phyloP scores from a whole-genome alignment of 495 filamentous ascomycete species.

The Xylaria curta region DNA sequence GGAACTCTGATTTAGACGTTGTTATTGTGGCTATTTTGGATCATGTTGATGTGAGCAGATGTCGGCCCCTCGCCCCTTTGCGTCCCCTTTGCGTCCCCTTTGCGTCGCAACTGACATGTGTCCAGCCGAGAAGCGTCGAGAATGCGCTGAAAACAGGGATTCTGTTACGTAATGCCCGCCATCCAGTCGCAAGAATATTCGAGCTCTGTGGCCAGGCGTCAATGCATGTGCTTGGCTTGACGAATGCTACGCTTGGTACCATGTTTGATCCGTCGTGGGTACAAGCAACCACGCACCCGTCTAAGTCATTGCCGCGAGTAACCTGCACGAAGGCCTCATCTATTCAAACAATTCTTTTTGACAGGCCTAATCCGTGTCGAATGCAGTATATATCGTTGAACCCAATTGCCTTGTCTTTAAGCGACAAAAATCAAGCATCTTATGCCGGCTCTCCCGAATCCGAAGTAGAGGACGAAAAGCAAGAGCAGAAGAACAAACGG shows the following conservation, averaged over 20 bases:
- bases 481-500: constrained; percentile 57
- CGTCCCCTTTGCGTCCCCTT: too few relatives aligned
- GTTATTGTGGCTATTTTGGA: constrained; percentile 89
- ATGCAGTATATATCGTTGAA: constrained; percentile 97
- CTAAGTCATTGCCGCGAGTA: constrained; percentile 69
- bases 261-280: constrained; percentile 74
- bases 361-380: constrained; percentile 79
- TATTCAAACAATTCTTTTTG: constrained; percentile 87
- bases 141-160: constrained; percentile 84
- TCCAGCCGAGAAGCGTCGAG: constrained; percentile 73
- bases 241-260: constrained; percentile 63
- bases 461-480: constrained; percentile 69
- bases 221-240: constrained; percentile 84
- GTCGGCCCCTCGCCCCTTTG: constrained; percentile 16
- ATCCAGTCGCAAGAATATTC: constrained; percentile 81
- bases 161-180: constrained; percentile 80
- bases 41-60: constrained; percentile 78
- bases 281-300: constrained; percentile 64
- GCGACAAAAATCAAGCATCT: constrained; percentile 66
- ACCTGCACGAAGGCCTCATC: constrained; percentile 71
- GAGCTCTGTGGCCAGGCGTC: constrained; percentile 80
- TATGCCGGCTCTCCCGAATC: constrained; percentile 50
- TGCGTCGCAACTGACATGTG: constrained; percentile 20
- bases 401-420: constrained; percentile 87
- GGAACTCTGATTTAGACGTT: constrained; percentile 88